Base-by-base conservation (phyloP, 176 grass and related monocot species). In the Neostapfia colusana region DNA sequence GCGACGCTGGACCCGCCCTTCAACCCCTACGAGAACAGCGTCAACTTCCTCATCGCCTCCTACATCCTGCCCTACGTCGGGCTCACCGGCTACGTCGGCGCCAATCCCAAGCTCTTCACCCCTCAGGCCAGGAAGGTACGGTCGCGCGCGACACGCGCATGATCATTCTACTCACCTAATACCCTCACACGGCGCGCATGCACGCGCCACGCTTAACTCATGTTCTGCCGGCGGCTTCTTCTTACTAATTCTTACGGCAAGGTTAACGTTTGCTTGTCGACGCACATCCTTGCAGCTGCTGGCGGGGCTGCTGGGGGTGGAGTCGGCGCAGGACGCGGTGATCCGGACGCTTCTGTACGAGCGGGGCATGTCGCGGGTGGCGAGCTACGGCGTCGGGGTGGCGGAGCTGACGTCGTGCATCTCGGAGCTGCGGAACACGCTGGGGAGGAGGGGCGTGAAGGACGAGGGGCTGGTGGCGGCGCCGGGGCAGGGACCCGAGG, bases 51-150 rank as follows among this genome's bases (percentile, higher is more conserved):
- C 69, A 68, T 98, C 58, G 89, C 95, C 49, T 90, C 91, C 17
- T 98, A 98, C 73, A 53, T 94, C 82, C 84, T 98, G 56, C 95
- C 91, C 14, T 94, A 98, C 72, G 91, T 98, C 61, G 95, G 91
- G 16, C 87, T 98, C 79, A 93, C 91, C 48, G 95, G 86, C 57
- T 98, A 98, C 63, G 95, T 98, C 64, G 95, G 95, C 25, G 84
- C 87, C 38, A 98, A 92, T 44, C 89, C 95, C 23, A 88, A 63
- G 72, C 89, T 93, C 91, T 72, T 90, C 72, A 91, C 87, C 20
- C 75, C 81, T 60, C 81, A 75, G 37, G 87, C 95, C 49, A 92
- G 80, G 57, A 92, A 81, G 82, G 91, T 97, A 83, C 34, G 41
- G 3, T 13, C 38, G 18, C 4, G 6, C 27, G 45, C 20, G 7